These are phyloP conservation scores for Cryptococcus sp. DNA, from an alignment of 1,284 basidiomycete genomes.

Conservation along the genomic window DNA sequence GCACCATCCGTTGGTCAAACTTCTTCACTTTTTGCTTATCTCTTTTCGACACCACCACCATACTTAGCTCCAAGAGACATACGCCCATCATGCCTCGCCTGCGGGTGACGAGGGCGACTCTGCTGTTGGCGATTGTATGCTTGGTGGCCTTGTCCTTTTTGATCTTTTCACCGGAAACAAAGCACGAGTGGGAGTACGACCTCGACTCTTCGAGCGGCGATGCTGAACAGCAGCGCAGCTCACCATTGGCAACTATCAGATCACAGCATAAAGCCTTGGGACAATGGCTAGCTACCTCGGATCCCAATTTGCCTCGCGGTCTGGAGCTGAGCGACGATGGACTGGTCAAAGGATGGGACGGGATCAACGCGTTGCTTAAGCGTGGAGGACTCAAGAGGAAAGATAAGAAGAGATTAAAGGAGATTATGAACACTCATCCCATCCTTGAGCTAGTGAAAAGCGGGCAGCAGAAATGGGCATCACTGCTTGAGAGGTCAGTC, in stretches of 20 bases:
- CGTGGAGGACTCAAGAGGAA: slow-evolving; percentile 15
- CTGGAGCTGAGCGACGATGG: slow-evolving; percentile 32
- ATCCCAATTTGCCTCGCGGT: slow-evolving; percentile 10
- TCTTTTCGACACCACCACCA: background rate
- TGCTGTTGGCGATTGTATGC: slow-evolving; percentile 18
- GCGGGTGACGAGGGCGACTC: slow-evolving; percentile 21
- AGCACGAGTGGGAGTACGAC: slow-evolving; percentile 9
- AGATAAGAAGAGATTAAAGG: slow-evolving; percentile 24
- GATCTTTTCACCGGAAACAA: slow-evolving; percentile 12
- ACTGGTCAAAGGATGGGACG: slow-evolving; percentile 36
- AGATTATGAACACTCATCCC: slow-evolving; percentile 39
- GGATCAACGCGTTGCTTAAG: slow-evolving; percentile 20
- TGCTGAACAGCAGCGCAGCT: background rate
- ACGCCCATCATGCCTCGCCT: slow-evolving; percentile 18
- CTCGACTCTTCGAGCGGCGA: slow-evolving; percentile 1
- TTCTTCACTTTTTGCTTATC: background rate
- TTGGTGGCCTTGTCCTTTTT: slow-evolving; percentile 21
- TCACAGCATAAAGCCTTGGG: slow-evolving; percentile 10
- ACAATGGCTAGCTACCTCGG: slow-evolving; percentile 10
- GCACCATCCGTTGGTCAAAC: background rate
- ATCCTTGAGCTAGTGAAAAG: slow-evolving; percentile 43
- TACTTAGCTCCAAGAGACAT: no score
- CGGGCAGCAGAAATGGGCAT: slow-evolving; percentile 39
- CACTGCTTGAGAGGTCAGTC: slow-evolving; percentile 40
- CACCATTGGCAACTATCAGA: slow-evolving; percentile 4